These are phyloP conservation scores for Mortierella sp. DNA, from an alignment of 371 early-diverging fungal species.

Conservation along the genomic window DNA sequence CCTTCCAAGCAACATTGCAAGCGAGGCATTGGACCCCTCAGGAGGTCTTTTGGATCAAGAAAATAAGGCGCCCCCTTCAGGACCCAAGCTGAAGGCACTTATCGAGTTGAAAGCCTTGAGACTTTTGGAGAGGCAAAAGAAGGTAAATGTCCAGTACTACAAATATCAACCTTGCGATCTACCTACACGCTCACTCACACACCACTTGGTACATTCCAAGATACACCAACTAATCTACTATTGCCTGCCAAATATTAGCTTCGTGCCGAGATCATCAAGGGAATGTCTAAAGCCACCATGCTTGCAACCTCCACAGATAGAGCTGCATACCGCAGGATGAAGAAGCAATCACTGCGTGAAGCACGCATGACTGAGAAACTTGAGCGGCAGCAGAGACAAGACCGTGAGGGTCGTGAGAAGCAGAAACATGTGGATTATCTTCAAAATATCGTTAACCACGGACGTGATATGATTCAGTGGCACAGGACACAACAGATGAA, in stretches of 20 bases:
- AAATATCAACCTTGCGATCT: not conserved
- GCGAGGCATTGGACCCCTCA: constrained; percentile 54
- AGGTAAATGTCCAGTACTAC: constrained; percentile 41
- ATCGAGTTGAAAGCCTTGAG: constrained; percentile 87
- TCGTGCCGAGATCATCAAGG: constrained; percentile 82
- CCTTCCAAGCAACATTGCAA: constrained; percentile 68
- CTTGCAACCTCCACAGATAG: constrained; percentile 87
- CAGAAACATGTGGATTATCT: constrained; percentile 86
- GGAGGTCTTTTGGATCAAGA: constrained; percentile 41
- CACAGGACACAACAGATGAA: constrained; percentile 78
- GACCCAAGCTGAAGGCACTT: constrained; percentile 76
- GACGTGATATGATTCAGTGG: constrained; percentile 77
- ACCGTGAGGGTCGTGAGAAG: constrained; percentile 88
- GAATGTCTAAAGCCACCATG: constrained; percentile 76
- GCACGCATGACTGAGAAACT: constrained; percentile 92
- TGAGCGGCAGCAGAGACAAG: constrained; percentile 89
- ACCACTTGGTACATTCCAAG: not conserved
- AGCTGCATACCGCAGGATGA: constrained; percentile 83
- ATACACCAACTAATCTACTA: not conserved
- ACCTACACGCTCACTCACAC: not conserved
- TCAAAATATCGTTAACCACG: constrained; percentile 80
- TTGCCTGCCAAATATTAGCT: constrained; percentile 59
- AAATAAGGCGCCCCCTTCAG: constrained; percentile 40
- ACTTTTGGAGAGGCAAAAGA: constrained; percentile 82
- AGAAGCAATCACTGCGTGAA: constrained; percentile 92